These are phyloP conservation scores for Stereocaulon alpinum DNA, from an alignment of 495 filamentous ascomycete species.

Conservation along the genomic window DNA sequence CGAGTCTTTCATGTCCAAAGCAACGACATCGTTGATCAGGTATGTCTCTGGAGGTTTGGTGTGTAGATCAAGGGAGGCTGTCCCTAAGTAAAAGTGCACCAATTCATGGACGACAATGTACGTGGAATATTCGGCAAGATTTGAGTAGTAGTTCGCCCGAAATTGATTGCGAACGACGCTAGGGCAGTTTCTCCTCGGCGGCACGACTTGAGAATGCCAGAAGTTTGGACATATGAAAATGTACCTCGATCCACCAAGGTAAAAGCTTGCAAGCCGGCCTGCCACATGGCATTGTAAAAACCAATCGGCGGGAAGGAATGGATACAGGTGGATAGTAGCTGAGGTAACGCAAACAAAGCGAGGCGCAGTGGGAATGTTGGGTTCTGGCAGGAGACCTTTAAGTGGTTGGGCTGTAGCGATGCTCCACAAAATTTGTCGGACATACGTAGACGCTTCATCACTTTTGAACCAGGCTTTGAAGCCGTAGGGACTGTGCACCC, in stretches of 20 bases:
- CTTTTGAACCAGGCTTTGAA: slow-evolving; percentile 1
- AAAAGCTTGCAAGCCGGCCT: not conserved
- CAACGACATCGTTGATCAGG: slow-evolving; percentile 10
- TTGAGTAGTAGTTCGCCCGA: not conserved
- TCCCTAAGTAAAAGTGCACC: slow-evolving; percentile 18
- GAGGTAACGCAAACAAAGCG: slow-evolving; percentile 12
- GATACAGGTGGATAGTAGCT: not conserved
- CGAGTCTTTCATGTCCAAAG: slow-evolving; percentile 3
- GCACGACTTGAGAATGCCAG: not conserved
- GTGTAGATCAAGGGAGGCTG: not conserved
- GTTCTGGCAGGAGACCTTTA: not conserved
- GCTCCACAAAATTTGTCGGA: not conserved
- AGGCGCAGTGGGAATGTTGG: not conserved
- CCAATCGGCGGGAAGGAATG: not conserved
- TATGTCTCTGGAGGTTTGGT: slow-evolving; percentile 7
- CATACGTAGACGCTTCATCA: not conserved
- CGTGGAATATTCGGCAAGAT: not conserved
- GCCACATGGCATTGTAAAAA: not conserved
- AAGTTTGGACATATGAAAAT: slow-evolving; percentile 11
- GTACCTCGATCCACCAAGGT: not conserved
- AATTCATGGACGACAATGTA: slow-evolving; percentile 20
- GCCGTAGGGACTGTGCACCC: not conserved
- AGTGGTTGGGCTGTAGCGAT: not conserved
- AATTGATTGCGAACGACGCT: slow-evolving; percentile 5
- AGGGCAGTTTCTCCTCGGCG: not conserved